Evolutionary conservation across 2,329 filamentous ascomycete species (phyloP).

Genomic region (Diplodia corticola): DNA sequence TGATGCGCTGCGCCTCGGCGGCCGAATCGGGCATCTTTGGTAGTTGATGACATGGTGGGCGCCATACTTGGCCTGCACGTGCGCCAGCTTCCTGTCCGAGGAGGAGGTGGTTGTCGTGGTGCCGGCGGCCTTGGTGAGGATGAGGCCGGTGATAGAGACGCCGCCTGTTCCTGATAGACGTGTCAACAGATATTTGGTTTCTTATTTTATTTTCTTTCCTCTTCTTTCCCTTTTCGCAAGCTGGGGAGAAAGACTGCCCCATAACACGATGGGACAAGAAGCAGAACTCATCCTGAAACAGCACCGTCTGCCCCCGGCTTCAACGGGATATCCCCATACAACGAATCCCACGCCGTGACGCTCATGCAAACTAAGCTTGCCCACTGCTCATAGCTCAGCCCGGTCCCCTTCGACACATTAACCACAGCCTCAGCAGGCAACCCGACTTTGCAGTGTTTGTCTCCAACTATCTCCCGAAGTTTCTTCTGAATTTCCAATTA

Average conservation of each 20-base stretch:
- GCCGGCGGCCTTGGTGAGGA: slow-evolving; percentile 49
- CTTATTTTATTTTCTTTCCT: too few species aligned
- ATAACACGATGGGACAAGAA: background rate
- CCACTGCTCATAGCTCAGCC: slow-evolving; percentile 22
- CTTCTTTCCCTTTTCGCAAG: background rate
- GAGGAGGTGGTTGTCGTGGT: slow-evolving; percentile 52
- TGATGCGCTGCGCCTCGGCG: slow-evolving; percentile 47
- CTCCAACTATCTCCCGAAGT: background rate
- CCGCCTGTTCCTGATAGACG: background rate
- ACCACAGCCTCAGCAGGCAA: slow-evolving; percentile 39
- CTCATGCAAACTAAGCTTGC: slow-evolving; percentile 28
- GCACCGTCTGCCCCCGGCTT: slow-evolving; percentile 28
- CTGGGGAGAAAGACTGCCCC: background rate
- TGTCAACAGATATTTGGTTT: too few species aligned
- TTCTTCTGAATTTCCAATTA: background rate
- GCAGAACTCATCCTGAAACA: slow-evolving; percentile 23
- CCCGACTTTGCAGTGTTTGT: too few species aligned
- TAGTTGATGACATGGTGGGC: slow-evolving; percentile 54
- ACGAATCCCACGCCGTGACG: slow-evolving; percentile 28
- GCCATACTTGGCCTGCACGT: slow-evolving; percentile 40
- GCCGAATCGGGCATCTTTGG: slow-evolving; percentile 49
- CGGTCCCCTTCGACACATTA: slow-evolving; percentile 6
- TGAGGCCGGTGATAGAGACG: slow-evolving; percentile 26
- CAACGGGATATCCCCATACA: slow-evolving; percentile 29
- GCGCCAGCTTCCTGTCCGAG: slow-evolving; percentile 49